Percentiles rank a stretch among this genome's conserved stretches.
Conservation (phyloP, 2,329 filamentous ascomycete genomes). For the Trichophyton verrucosum region DNA sequence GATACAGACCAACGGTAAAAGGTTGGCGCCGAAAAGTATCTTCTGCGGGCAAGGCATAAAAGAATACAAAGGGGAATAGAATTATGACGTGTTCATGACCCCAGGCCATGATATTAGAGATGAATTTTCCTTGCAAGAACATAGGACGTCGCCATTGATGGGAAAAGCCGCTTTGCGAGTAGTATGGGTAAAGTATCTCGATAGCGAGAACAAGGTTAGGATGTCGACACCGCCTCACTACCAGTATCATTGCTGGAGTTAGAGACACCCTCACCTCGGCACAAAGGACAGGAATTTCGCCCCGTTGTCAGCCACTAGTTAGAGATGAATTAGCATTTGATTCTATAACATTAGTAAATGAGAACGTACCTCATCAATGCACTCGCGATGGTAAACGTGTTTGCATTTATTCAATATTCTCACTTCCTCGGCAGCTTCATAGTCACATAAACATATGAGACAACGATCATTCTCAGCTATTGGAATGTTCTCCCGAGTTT, state of each 20-base stretch:
- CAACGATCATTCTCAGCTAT: constrained; percentile 44
- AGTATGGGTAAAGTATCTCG: background rate
- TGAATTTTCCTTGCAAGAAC: background rate
- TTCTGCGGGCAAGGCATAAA: background rate
- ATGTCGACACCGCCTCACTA: background rate
- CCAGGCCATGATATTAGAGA: background rate
- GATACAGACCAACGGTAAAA: background rate
- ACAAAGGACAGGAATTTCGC: constrained; percentile 52
- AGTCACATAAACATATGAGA: constrained; percentile 55
- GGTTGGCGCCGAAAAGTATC: background rate
- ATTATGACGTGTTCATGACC: background rate
- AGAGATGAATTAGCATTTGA: background rate
- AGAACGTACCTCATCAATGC: constrained; percentile 54
- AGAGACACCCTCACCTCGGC: constrained; percentile 46
- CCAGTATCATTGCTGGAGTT: constrained; percentile 21
- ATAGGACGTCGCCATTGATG: background rate
- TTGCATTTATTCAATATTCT: constrained; percentile 50
- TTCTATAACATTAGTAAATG: background rate
- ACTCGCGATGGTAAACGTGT: constrained; percentile 56
- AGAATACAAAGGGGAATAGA: background rate
- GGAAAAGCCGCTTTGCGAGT: background rate
- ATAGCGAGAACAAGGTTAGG: background rate
- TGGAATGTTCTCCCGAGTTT: constrained; percentile 20
- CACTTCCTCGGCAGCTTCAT: constrained; percentile 49
- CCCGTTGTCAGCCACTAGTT: constrained; percentile 54